Evolutionary conservation across 148 eudicot genomes (phyloP).

Genomic region (Suaeda aralocaspica): DNA sequence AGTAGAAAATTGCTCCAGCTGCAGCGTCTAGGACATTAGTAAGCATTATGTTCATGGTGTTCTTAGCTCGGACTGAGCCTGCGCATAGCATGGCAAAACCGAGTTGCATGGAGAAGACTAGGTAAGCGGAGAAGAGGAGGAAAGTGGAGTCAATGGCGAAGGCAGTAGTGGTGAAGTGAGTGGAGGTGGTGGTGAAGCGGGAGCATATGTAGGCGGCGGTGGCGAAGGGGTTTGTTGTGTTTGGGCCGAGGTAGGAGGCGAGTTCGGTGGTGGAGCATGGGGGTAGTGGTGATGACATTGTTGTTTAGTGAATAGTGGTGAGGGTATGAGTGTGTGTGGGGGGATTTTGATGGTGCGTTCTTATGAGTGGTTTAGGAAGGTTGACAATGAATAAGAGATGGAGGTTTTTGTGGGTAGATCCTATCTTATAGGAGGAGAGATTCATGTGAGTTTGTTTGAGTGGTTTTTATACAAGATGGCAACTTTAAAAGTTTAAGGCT

Average conservation of each 20-base stretch:
- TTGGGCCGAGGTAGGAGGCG: constrained; percentile 38
- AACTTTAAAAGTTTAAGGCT: too few species aligned
- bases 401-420: constrained; percentile 1
- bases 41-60: constrained; percentile 91
- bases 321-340: background rate
- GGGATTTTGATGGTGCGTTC: too few species aligned
- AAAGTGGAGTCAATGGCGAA: constrained; percentile 61
- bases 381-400: too few species aligned
- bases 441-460: constrained; percentile 10
- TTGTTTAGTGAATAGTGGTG: background rate
- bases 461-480: too few species aligned
- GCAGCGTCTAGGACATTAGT: constrained; percentile 89
- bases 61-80: constrained; percentile 83
- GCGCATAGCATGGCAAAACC: constrained; percentile 95
- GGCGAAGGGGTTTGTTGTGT: constrained; percentile 33
- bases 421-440: constrained; percentile 2
- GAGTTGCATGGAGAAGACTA: constrained; percentile 83
- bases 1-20: constrained; percentile 67
- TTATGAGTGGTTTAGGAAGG: too few species aligned
- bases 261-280: constrained; percentile 38
- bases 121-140: constrained; percentile 77
- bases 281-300: constrained; percentile 15
- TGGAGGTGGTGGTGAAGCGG: constrained; percentile 44
- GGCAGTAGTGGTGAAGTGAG: constrained; percentile 39
- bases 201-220: constrained; percentile 59